phyloP scores from a whole-genome alignment of 805 yeast genomes.

The Yarrowia sp. region DNA sequence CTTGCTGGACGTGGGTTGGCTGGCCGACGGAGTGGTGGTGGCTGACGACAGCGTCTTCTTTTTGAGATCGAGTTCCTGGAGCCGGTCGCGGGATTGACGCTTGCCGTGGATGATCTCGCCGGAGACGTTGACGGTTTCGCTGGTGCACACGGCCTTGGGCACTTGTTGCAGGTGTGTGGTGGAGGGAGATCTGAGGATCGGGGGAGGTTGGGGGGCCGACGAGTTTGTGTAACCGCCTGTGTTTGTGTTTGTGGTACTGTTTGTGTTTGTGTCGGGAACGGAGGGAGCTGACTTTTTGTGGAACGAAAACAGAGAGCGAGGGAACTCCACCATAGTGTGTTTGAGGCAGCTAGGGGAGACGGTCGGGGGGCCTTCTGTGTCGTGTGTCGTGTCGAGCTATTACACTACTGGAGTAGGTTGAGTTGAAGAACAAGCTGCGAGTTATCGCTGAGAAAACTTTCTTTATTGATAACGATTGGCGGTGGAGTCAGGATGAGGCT shows the following conservation, averaged over 20 bases:
- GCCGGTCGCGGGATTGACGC: conserved; percentile 1
- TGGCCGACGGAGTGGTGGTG: neutral
- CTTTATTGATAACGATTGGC: conserved; percentile 11
- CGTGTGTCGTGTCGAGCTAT: neutral
- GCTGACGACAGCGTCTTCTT: neutral
- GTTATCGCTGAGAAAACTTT: conserved; percentile 21
- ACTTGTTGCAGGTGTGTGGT: conserved; percentile 16
- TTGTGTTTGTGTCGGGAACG: neutral
- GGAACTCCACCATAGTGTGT: conserved; percentile 26
- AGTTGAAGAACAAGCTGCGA: conserved; percentile 3
- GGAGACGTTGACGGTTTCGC: conserved; percentile 22
- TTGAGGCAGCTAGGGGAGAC: conserved; percentile 8
- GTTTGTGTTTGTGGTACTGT: neutral
- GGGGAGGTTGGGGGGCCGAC: neutral
- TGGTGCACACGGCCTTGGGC: conserved; percentile 19
- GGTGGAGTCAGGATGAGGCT: neutral
- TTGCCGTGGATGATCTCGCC: conserved; percentile 22
- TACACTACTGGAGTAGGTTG: neutral
- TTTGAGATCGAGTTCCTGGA: conserved; percentile 2
- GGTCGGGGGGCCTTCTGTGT: neutral
- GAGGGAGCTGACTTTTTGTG: conserved; percentile 13
- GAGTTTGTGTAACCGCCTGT: neutral
- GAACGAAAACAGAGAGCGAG: conserved; percentile 21
- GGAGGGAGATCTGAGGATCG: conserved; percentile 7
- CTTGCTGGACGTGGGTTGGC: neutral